A percentile compares a stretch with the other conserved stretches of the same genome.
phyloP scores from a whole-genome alignment of 2,329 filamentous ascomycete genomes.

The Aurifilum marmelostoma region DNA sequence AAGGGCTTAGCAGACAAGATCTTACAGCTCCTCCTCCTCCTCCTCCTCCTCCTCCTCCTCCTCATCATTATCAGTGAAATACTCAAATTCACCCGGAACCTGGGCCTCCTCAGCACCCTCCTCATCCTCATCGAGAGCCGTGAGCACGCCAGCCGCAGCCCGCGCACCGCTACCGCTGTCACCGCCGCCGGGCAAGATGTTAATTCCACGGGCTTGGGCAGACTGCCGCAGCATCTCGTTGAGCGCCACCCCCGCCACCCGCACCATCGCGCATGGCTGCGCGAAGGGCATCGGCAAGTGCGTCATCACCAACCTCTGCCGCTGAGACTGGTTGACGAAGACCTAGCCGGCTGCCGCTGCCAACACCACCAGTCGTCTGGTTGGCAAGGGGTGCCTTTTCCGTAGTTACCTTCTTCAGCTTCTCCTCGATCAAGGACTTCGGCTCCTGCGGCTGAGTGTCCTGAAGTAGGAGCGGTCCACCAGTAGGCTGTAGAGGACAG shows the following conservation, averaged over 20 bases:
- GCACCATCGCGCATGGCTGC: slow-evolving; percentile 39
- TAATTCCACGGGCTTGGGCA: slow-evolving; percentile 37
- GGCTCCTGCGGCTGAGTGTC: slow-evolving; percentile 80
- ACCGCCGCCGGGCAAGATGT: slow-evolving; percentile 32
- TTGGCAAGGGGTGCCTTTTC: slow-evolving; percentile 63
- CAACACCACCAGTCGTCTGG: slow-evolving; percentile 36
- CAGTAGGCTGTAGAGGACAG: slow-evolving; percentile 71
- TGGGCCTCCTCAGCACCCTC: slow-evolving; percentile 74
- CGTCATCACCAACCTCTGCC: slow-evolving; percentile 29
- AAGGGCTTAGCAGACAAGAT: background rate
- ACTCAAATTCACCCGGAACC: slow-evolving; percentile 75
- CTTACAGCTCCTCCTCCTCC: slow-evolving; percentile 45
- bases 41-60: slow-evolving; percentile 52
- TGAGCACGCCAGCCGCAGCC: slow-evolving; percentile 78
- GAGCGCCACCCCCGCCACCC: slow-evolving; percentile 41
- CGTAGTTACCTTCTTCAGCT: slow-evolving; percentile 78
- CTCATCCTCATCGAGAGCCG: slow-evolving; percentile 83
- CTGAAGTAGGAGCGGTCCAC: slow-evolving; percentile 87
- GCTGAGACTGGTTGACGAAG: slow-evolving; percentile 16
- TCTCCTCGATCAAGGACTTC: slow-evolving; percentile 85
- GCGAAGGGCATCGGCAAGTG: slow-evolving; percentile 35
- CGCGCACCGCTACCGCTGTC: slow-evolving; percentile 50
- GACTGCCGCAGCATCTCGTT: slow-evolving; percentile 49
- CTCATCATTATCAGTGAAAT: slow-evolving; percentile 69
- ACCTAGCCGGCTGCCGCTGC: slow-evolving; percentile 36